Evolutionary conservation across 257 asterid genomes (phyloP).

Genomic region (Gentiana straminea): DNA sequence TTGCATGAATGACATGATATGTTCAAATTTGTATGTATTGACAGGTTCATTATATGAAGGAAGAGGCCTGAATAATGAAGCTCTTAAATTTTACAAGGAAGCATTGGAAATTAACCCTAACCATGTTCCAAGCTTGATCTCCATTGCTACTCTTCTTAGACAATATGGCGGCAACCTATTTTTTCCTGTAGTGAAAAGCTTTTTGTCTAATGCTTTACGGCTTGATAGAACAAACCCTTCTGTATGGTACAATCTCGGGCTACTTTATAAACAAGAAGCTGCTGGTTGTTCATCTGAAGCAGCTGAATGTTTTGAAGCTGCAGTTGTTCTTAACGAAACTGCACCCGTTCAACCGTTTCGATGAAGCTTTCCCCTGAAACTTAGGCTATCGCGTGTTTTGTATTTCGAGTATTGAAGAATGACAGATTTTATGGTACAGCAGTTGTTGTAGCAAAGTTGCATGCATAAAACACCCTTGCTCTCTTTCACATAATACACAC

Average conservation of each 20-base stretch:
- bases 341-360: constrained; percentile 82
- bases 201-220: constrained; percentile 64
- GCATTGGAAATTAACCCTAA: constrained; percentile 71
- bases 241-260: constrained; percentile 90
- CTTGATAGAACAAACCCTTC: constrained; percentile 63
- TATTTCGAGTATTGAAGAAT: not conserved
- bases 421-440: too few relatives aligned
- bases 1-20: too few relatives aligned
- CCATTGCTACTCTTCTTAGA: constrained; percentile 50
- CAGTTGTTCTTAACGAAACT: constrained; percentile 67
- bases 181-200: constrained; percentile 59
- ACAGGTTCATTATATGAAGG: constrained; percentile 60
- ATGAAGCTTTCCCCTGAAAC: constrained; percentile 9
- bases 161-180: constrained; percentile 31
- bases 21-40: not conserved
- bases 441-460: too few relatives aligned
- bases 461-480: too few relatives aligned
- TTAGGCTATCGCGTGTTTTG: not conserved
- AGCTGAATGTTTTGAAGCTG: constrained; percentile 90
- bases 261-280: constrained; percentile 44
- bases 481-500: too few relatives aligned
- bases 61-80: constrained; percentile 52
- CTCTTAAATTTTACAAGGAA: constrained; percentile 48
- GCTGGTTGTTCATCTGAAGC: constrained; percentile 41
- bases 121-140: constrained; percentile 76